Conservation (phyloP, 192 early-diverging fungal genomes). For the Backusella westeae region DNA sequence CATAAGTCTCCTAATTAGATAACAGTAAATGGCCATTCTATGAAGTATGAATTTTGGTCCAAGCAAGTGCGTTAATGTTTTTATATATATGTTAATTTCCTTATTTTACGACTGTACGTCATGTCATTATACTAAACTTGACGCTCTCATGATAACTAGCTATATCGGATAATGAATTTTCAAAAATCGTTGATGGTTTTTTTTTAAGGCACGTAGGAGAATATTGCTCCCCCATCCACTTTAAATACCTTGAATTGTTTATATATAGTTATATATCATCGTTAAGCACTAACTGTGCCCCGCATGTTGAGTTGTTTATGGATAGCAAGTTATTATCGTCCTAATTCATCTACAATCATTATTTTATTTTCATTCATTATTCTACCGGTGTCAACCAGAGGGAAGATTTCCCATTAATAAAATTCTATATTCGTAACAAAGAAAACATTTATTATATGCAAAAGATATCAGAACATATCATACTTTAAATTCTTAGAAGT, state of each 20-base stretch:
- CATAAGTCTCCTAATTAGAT: conserved; percentile 4
- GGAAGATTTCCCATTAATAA: too few species aligned
- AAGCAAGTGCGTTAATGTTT: neutral
- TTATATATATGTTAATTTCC: neutral
- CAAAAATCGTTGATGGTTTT: neutral
- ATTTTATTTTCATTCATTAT: too few species aligned
- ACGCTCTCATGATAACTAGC: neutral
- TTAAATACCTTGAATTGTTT: neutral
- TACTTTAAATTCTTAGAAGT: neutral
- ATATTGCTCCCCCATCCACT: neutral
- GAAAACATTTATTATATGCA: too few species aligned
- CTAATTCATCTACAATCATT: too few species aligned
- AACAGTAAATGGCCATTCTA: neutral
- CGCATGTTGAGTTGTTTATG: neutral
- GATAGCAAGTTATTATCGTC: too few species aligned
- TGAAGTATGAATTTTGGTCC: neutral
- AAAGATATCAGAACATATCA: too few species aligned
- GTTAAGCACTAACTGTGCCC: neutral
- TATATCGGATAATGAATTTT: neutral
- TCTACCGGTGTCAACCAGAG: too few species aligned
- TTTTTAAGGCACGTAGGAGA: neutral
- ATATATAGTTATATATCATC: neutral
- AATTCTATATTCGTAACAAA: too few species aligned
- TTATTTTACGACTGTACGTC: neutral
- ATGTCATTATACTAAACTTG: neutral